Base-by-base conservation (phyloP, 2,329 filamentous ascomycete species). In the Fusarium sp. region DNA sequence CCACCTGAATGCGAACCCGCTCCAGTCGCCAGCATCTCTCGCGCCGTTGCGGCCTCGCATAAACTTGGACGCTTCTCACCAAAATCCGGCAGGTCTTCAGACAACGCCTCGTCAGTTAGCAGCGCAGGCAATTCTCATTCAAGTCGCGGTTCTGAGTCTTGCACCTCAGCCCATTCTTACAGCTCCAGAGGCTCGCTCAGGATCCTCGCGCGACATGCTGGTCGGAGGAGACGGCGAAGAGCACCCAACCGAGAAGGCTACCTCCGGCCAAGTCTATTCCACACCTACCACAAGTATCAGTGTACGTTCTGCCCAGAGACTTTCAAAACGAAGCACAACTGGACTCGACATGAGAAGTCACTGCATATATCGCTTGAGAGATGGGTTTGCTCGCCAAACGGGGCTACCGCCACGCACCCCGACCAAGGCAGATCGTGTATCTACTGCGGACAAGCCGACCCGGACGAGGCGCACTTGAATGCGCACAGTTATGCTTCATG, bases 401-500 rank as follows among this genome's bases (percentile, higher is more conserved):
- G 50, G 29, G 10, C 27, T 6, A 54, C 27, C 14, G 50, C 11
- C 11, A 13, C 31, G 50, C 27, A 54, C 18, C 50, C 50, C 6
- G 27, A 34, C n/a, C 24, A n/a, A 34, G 50, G 50, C n/a, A 34
- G 20, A 34, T 34, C 29, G 18, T 54, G 50, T 14, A 34, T 34
- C 50, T 54, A 54, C 18, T 54, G 27, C 29, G 50, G 50, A 54
- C 18, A 54, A 14, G 27, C 50, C 27, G 50, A 34, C 18, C 50
- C 50, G 18, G 27, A 34, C 11, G 27, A 34, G 24, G 7, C 29
- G 24, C 50, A 54, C 27, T 29, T 54, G 50, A 54, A 54, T 54
- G 6, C 18, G 11, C 50, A 54, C 13, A 81, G 82, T 24, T 79
- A 80, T 61, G 74, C 75, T 5, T 78, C 84, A 24, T 91, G 89